Base-by-base conservation (phyloP, 441 rosid genomes). In the Gossypium gossypioides region DNA sequence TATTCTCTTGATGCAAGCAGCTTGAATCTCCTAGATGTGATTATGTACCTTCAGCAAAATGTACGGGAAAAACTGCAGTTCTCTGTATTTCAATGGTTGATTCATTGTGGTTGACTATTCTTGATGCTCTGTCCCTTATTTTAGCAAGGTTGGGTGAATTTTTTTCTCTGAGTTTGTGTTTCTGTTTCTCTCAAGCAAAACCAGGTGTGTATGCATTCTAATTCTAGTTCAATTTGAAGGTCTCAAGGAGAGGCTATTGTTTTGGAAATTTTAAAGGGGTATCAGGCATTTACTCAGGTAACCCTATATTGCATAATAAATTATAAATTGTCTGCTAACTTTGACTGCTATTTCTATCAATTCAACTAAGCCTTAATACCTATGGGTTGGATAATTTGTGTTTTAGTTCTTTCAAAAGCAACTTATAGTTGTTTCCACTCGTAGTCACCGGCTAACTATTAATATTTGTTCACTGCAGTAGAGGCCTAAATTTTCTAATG, bases 241-340 rank as follows among this genome's bases (percentile, higher is more conserved):
- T 96, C 98, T 57, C 98, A 96, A 76, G 98, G 98, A 72, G 99
- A 96, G 89, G 99, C 99, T 76, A 93, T 96, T 74, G 91, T 93
- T 66, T 82, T 96, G 88, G 99, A 96, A 84, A 90, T 96, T 80
- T 79, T 96, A 63, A 96, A 96, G 84, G 98, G 97, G 70, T 96
- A 96, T 76, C 99, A 96, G 79, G 99, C 99, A 81, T 96, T 96
- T 81, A 96, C 97, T 67, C 99, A 96, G 98, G 99, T 91, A 80
- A 76, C 57, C 57, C n/a, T 21, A 56, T 68, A 58, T 65, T 51
- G 9, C 72, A 73, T 54, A 29, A 12, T 72, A 7, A 60, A 18
- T 27, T 59, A 10, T 32, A 29, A 51, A 51, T 32, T 3, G 75
- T 68, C 77, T 78, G 57, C 72, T 52, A 71, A 46, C 54, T 64